Percentiles rank a stretch among this genome's conserved stretches.
phyloP scores from a whole-genome alignment of 2,329 filamentous ascomycete genomes.

The Penicillium sp. region DNA sequence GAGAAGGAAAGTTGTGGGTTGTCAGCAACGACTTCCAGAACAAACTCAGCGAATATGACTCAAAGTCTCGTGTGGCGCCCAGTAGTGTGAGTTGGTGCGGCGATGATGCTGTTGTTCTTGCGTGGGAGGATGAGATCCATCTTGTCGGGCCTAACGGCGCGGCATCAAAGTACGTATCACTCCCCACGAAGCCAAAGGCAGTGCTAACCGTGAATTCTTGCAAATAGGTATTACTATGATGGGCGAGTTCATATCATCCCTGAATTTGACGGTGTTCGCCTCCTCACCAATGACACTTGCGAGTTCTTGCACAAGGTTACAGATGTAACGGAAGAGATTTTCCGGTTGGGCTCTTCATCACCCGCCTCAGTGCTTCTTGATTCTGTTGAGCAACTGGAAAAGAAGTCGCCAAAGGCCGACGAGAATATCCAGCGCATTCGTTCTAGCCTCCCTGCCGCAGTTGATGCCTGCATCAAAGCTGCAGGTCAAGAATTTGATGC shows the following conservation, averaged over 20 bases:
- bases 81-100: constrained; percentile 95
- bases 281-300: constrained; percentile 92
- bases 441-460: constrained; percentile 84
- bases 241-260: constrained; percentile 86
- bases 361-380: constrained; percentile 92
- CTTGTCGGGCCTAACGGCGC: constrained; percentile 85
- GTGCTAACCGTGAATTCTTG: constrained; percentile 27
- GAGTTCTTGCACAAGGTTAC: constrained; percentile 97
- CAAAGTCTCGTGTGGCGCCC: constrained; percentile 81
- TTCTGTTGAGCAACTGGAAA: constrained; percentile 86
- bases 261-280: constrained; percentile 84
- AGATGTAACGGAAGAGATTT: constrained; percentile 84
- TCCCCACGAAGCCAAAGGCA: neutral
- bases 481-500: constrained; percentile 89
- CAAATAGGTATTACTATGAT: constrained; percentile 80
- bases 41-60: constrained; percentile 88
- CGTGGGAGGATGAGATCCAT: constrained; percentile 98
- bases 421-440: constrained; percentile 96
- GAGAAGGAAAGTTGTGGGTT: constrained; percentile 84
- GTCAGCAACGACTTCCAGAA: constrained; percentile 95
- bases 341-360: constrained; percentile 84
- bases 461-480: constrained; percentile 91
- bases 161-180: constrained; percentile 61
- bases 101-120: constrained; percentile 88
- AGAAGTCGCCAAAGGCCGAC: constrained; percentile 94